Conservation (phyloP, 1,284 basidiomycete species). For the Pseudozyma pruni region DNA sequence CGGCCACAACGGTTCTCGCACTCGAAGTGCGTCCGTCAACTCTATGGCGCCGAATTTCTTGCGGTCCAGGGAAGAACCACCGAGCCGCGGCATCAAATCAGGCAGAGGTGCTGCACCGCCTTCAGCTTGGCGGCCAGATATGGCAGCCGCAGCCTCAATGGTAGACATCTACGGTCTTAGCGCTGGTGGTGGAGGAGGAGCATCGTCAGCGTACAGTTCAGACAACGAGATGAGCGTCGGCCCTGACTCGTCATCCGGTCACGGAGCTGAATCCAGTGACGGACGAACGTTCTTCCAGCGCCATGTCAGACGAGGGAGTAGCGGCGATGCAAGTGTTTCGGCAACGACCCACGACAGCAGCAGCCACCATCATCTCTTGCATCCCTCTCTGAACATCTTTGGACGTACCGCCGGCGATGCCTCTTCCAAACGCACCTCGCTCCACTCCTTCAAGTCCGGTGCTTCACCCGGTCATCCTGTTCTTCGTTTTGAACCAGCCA, state of each 20-base stretch:
- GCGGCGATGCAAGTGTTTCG: not conserved
- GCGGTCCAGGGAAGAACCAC: constrained; percentile 4
- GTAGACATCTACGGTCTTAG: not conserved
- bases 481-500: not conserved
- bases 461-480: not conserved
- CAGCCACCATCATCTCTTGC: not conserved
- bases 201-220: constrained; percentile 19
- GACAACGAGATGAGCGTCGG: constrained; percentile 21
- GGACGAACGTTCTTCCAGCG: not conserved
- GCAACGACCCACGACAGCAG: not conserved
- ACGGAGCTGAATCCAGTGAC: not conserved
- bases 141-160: not conserved
- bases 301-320: constrained; percentile 3
- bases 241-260: constrained; percentile 10
- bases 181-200: not conserved
- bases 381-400: not conserved
- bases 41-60: constrained; percentile 12
- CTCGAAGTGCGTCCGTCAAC: constrained; percentile 16
- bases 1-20: not conserved
- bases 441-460: not conserved
- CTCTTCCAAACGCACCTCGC: constrained; percentile 1
- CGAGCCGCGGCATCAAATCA: constrained; percentile 7
- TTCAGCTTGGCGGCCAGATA: constrained; percentile 20
- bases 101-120: constrained; percentile 12
- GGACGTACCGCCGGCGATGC: not conserved